Evolutionary conservation across 2,329 filamentous ascomycete species (phyloP).

Genomic region (Penicillium olsonii): DNA sequence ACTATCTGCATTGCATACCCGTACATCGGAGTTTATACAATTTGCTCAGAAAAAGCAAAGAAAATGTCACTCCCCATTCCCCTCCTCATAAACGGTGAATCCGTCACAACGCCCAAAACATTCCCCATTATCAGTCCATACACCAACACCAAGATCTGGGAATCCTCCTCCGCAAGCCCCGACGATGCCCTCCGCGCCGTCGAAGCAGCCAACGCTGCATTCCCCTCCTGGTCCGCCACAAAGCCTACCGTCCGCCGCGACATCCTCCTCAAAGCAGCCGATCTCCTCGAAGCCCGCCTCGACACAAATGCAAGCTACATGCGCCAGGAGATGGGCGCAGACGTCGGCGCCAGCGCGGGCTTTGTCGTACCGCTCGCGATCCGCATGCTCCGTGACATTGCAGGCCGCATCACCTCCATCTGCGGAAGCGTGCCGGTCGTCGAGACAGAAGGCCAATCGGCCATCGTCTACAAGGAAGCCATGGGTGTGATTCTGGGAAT

Average conservation of each 20-base stretch:
- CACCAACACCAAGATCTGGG: conserved; percentile 54
- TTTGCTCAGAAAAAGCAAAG: not conserved
- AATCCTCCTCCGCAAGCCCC: conserved; percentile 55
- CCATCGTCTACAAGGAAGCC: conserved; percentile 70
- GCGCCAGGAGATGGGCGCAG: conserved; percentile 56
- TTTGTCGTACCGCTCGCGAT: conserved; percentile 35
- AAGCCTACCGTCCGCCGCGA: conserved; percentile 64
- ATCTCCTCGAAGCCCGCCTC: conserved; percentile 48
- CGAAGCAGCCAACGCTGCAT: conserved; percentile 63
- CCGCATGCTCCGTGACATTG: conserved; percentile 51
- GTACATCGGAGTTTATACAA: not conserved
- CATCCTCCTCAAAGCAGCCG: conserved; percentile 69
- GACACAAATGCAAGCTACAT: conserved; percentile 62
- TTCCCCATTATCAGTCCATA: conserved; percentile 57
- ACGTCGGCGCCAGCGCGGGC: conserved; percentile 32
- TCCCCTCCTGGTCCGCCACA: conserved; percentile 65
- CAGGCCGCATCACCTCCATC: conserved; percentile 50
- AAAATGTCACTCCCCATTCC: conserved; percentile 27
- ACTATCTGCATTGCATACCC: not conserved
- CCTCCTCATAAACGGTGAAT: conserved; percentile 41
- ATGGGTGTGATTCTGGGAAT: conserved; percentile 77
- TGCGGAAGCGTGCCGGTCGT: conserved; percentile 52
- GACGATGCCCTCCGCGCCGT: conserved; percentile 47
- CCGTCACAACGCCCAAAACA: conserved; percentile 30
- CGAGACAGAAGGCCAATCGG: conserved; percentile 55